Base-by-base conservation (phyloP, 1,139 yeast species). In the Pichia inconspicua region DNA sequence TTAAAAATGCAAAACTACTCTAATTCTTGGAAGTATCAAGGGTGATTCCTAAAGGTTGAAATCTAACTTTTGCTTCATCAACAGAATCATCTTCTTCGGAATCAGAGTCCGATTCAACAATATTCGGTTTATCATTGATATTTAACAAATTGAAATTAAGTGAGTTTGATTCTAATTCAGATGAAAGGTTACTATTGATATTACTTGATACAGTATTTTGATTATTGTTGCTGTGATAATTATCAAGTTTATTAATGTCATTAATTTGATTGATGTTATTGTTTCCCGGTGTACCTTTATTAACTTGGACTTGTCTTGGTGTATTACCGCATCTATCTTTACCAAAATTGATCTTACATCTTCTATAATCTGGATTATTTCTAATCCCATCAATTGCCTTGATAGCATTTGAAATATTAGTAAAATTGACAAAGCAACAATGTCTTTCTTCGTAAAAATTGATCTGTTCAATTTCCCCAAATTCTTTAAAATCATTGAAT, bases 321-420 rank as follows among this genome's bases (percentile, higher is more conserved):
- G 83, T 75, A 62, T 84, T 85, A 42, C 92, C 95, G 68, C 95
- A 85, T 64, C 95, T 74, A 66, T 84, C 94, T 62, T 84, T 84
- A 53, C 94, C 94, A 63, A 81, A 83, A 58, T 80, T 82, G 52
- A 83, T 80, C 55, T 82, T 79, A 53, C 82, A 74, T 45, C 71
- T 73, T 45, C 68, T 66, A 57, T 81, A 82, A 57, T 77, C 81
- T 27, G 66, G 65, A 50, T 72, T 72, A 52, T 77, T 77, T 65
- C 79, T 75, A 49, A 80, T 80, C 22, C 86, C 88, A 63, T 83
- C 89, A 48, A 84, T 83, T 25, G 88, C 82, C 51, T 78, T 82
- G 51, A 84, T 83, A 2, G 94, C 90, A 62, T 82, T 79, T 14
- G 84, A 75, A 55, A 85, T 84, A 61, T 83, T 84, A 55, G 83